Evolutionary conservation across 805 yeast genomes (phyloP).

Genomic region (Candida qinlingensis): DNA sequence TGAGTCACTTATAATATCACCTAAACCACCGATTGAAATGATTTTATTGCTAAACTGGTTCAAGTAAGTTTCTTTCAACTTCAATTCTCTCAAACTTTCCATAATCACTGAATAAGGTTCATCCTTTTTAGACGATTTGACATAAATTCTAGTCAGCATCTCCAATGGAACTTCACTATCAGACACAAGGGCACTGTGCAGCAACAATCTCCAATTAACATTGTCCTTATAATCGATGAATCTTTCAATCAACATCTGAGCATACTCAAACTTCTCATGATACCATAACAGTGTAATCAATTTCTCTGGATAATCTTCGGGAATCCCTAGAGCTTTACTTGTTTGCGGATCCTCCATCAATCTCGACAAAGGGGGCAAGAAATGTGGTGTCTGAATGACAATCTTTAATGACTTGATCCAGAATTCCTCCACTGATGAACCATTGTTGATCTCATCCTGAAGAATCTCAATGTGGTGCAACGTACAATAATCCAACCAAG

Average conservation of each 20-base stretch:
- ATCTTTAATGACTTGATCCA: constrained; percentile 17
- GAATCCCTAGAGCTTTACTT: constrained; percentile 5
- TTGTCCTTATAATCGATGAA: neutral
- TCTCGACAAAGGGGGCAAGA: constrained; percentile 9
- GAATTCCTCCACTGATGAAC: constrained; percentile 1
- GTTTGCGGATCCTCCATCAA: constrained; percentile 3
- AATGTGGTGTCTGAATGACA: constrained; percentile 12
- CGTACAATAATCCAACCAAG: constrained; percentile 13
- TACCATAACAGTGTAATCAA: constrained; percentile 14
- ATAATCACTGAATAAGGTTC: constrained; percentile 7
- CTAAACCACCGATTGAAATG: constrained; percentile 14
- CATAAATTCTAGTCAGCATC: constrained; percentile 9
- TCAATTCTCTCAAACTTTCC: constrained; percentile 8
- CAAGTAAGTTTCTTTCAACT: constrained; percentile 3
- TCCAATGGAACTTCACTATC: constrained; percentile 4
- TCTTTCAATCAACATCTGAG: constrained; percentile 5
- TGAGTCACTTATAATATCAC: constrained; percentile 9
- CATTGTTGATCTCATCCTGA: neutral
- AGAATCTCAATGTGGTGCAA: constrained; percentile 8
- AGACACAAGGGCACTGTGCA: constrained; percentile 9
- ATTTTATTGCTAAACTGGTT: constrained; percentile 16
- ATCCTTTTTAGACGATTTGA: neutral
- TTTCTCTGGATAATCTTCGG: constrained; percentile 9
- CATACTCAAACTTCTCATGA: constrained; percentile 12
- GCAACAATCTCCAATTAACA: constrained; percentile 14